Evolutionary conservation across 2,329 filamentous ascomycete genomes (phyloP).

Genomic region (Amauroascus verrucosus): DNA sequence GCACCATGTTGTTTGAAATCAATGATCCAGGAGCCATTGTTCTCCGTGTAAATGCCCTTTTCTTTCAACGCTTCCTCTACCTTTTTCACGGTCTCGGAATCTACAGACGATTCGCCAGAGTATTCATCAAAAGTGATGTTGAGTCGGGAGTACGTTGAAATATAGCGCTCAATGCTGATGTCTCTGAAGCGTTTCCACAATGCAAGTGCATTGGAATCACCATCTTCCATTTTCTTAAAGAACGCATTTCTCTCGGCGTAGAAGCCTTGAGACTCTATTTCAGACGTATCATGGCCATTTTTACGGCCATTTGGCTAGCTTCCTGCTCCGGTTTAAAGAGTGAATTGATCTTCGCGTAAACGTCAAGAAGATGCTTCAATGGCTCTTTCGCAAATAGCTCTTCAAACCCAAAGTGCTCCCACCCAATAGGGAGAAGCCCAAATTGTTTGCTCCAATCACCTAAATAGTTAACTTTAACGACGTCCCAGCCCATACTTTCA

Average conservation of each 20-base stretch:
- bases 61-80: constrained; percentile 51
- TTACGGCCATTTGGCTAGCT: too few relatives aligned
- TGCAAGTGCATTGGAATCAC: constrained; percentile 47
- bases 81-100: constrained; percentile 50
- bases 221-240: constrained; percentile 59
- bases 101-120: constrained; percentile 59
- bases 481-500: constrained; percentile 52
- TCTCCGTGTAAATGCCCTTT: constrained; percentile 52
- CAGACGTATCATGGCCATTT: too few relatives aligned
- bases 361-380: constrained; percentile 55
- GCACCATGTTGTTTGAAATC: constrained; percentile 58
- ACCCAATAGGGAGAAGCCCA: constrained; percentile 53
- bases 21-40: constrained; percentile 57
- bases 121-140: constrained; percentile 58
- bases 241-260: too few relatives aligned
- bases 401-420: constrained; percentile 51
- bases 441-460: constrained; percentile 62
- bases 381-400: constrained; percentile 51
- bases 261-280: too few relatives aligned
- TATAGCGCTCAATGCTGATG: constrained; percentile 54
- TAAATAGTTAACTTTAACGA: constrained; percentile 55
- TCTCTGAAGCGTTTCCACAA: constrained; percentile 56
- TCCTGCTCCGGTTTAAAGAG: constrained; percentile 48
- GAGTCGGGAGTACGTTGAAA: constrained; percentile 52
- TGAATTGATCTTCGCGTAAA: constrained; percentile 55